Evolutionary conservation across 805 yeast species (phyloP).

Genomic region (Ogataea ganodermae): DNA sequence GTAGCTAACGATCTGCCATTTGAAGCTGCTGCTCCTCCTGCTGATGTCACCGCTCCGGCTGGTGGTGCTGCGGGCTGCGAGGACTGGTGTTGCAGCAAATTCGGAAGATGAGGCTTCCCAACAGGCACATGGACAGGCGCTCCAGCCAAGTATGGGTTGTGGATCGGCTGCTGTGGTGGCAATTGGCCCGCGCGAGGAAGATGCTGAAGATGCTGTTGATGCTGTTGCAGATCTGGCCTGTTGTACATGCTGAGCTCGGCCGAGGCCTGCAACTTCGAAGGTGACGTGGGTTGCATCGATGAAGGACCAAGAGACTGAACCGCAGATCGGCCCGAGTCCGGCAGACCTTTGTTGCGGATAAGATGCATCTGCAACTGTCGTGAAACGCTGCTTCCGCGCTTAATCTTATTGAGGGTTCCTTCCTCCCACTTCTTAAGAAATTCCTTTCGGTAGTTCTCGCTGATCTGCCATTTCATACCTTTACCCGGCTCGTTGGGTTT

Average conservation of each 20-base stretch:
- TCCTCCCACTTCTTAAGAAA: conserved; percentile 76
- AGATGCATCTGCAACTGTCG: conserved; percentile 78
- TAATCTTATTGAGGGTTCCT: conserved; percentile 71
- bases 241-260: conserved; percentile 16
- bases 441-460: conserved; percentile 80
- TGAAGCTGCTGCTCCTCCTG: conserved; percentile 1
- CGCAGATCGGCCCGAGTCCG: conserved; percentile 43
- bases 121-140: background rate
- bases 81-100: conserved; percentile 6
- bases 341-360: conserved; percentile 55
- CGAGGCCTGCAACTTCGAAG: conserved; percentile 5
- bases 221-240: conserved; percentile 11
- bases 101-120: background rate
- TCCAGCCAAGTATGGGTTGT: conserved; percentile 5
- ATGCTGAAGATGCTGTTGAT: background rate
- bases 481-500: conserved; percentile 96
- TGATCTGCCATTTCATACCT: conserved; percentile 99
- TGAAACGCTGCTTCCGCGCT: conserved; percentile 80
- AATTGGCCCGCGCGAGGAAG: background rate
- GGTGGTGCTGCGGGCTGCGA: conserved; percentile 6
- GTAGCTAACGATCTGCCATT: conserved; percentile 7
- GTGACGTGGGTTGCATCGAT: conserved; percentile 3
- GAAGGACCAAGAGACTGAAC: conserved; percentile 13
- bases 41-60: conserved; percentile 5
- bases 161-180: background rate